A percentile compares a stretch with the other conserved stretches of the same genome.
phyloP scores from a whole-genome alignment of 2,329 filamentous ascomycete species.

The Phyllosticta capitalensis region DNA sequence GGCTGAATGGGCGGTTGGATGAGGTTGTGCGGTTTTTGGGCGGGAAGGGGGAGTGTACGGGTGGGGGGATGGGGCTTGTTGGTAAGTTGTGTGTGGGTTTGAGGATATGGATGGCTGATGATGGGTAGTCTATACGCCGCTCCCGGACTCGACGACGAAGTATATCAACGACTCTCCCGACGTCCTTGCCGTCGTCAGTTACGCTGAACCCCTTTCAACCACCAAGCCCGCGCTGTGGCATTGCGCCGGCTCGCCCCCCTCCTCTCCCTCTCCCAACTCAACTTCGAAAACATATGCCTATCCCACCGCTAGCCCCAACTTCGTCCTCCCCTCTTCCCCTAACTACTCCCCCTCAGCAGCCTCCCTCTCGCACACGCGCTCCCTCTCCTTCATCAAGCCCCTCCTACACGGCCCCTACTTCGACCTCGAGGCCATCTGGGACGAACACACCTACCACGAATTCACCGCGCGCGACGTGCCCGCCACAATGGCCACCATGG shows the following conservation, averaged over 20 bases:
- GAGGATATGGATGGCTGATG: not conserved
- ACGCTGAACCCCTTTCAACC: not conserved
- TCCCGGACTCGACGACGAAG: too few relatives aligned
- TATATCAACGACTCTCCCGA: not conserved
- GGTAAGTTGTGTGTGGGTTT: too few relatives aligned
- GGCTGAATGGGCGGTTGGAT: not conserved
- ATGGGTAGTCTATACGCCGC: too few relatives aligned
- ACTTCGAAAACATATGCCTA: slow-evolving; percentile 1
- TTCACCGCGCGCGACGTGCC: slow-evolving; percentile 60
- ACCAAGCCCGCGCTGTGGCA: slow-evolving; percentile 1
- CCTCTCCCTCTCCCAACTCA: not conserved
- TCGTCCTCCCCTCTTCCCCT: slow-evolving; percentile 41
- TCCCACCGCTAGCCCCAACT: slow-evolving; percentile 16
- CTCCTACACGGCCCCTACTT: slow-evolving; percentile 56
- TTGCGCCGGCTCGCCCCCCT: not conserved
- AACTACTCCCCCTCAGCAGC: slow-evolving; percentile 47
- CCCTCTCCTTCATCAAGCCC: slow-evolving; percentile 55
- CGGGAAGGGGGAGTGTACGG: not conserved
- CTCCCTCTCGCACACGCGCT: slow-evolving; percentile 56
- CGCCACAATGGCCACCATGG: slow-evolving; percentile 74
- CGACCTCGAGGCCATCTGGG: slow-evolving; percentile 69
- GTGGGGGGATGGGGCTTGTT: too few relatives aligned
- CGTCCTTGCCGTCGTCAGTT: not conserved
- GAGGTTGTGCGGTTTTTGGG: not conserved
- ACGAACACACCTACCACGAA: slow-evolving; percentile 64